Percentiles rank a stretch among this genome's conserved stretches.
Conservation (phyloP, 2,329 filamentous ascomycete species). For the Pseudonectria foliicola region DNA sequence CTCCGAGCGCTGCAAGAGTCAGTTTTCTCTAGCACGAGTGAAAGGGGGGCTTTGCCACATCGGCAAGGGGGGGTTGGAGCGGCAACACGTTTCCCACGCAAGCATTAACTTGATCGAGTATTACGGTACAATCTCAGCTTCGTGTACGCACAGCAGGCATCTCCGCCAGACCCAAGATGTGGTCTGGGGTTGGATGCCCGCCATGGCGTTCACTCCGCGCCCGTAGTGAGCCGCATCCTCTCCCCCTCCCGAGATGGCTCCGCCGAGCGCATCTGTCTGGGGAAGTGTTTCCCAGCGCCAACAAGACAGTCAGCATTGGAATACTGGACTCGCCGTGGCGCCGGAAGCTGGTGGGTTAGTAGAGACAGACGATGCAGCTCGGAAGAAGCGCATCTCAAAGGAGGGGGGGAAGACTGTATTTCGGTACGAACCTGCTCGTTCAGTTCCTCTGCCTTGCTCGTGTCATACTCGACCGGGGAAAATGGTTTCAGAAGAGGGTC, state of each 20-base stretch:
- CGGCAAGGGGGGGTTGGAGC: slow-evolving; percentile 46
- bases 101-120: slow-evolving; percentile 99
- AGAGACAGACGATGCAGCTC: slow-evolving; percentile 14
- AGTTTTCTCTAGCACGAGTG: slow-evolving; percentile 27
- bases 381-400: slow-evolving; percentile 15
- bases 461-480: slow-evolving; percentile 12
- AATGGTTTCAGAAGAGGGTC: neutral
- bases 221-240: slow-evolving; percentile 73
- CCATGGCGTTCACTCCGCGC: slow-evolving; percentile 57
- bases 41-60: slow-evolving; percentile 6
- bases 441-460: slow-evolving; percentile 11
- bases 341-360: slow-evolving; percentile 13
- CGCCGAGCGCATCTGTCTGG: slow-evolving; percentile 1
- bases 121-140: slow-evolving; percentile 95
- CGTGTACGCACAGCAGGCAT: slow-evolving; percentile 39
- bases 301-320: neutral
- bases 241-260: slow-evolving; percentile 25
- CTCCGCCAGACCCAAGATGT: slow-evolving; percentile 25
- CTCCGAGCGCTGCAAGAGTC: slow-evolving; percentile 64
- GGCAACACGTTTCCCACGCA: slow-evolving; percentile 97
- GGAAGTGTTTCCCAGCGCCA: slow-evolving; percentile 3
- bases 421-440: slow-evolving; percentile 39
- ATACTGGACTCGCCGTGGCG: neutral
- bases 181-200: slow-evolving; percentile 44
- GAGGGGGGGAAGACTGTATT: slow-evolving; percentile 28